Base-by-base conservation (phyloP, 805 yeast species). In the Candida glaebosa region DNA sequence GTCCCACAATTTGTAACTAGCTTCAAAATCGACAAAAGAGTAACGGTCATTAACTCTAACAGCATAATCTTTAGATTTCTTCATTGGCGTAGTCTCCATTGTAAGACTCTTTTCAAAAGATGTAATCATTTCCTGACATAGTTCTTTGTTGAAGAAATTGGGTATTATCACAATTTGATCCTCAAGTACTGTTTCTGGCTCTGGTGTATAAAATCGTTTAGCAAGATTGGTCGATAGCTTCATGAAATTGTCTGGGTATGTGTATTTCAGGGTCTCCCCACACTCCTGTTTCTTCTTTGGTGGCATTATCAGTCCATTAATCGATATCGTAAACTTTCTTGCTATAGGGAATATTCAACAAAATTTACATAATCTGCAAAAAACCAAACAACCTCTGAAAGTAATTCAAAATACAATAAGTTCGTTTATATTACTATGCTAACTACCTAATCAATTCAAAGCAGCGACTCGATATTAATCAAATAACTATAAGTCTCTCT, bases 401-500 rank as follows among this genome's bases (percentile, higher is more conserved):
- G n/a, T n/a, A n/a, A n/a, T n/a, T n/a, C n/a, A n/a, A n/a, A n/a
- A n/a, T n/a, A n/a, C n/a, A n/a, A n/a, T n/a, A n/a, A n/a, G n/a
- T n/a, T n/a, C n/a, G n/a, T n/a, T n/a, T n/a, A n/a, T n/a, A n/a
- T n/a, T n/a, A n/a, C n/a, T n/a, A n/a, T n/a, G n/a, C n/a, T n/a
- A n/a, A n/a, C n/a, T n/a, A 14, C 14, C 16, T 28, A 10, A 28
- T 6, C 14, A 14, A 10, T n/a, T 42, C 56, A 63, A 34, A 68
- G 56, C 63, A 60, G 67, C 14, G 71, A 57, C 57, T 86, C 95
- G 43, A 86, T 63, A 46, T 75, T 78, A 24, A 84, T 79, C 54
- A 86, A 67, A 32, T 80, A 73, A 50, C 86, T 79, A 58, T 85
- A 87, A 0, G 87, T 82, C 52, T 87, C 95, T 43, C 84, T 65